Percentiles rank a stretch among this genome's conserved stretches.
phyloP scores from a whole-genome alignment of 139 green algal genomes.

The Closterium sp. region DNA sequence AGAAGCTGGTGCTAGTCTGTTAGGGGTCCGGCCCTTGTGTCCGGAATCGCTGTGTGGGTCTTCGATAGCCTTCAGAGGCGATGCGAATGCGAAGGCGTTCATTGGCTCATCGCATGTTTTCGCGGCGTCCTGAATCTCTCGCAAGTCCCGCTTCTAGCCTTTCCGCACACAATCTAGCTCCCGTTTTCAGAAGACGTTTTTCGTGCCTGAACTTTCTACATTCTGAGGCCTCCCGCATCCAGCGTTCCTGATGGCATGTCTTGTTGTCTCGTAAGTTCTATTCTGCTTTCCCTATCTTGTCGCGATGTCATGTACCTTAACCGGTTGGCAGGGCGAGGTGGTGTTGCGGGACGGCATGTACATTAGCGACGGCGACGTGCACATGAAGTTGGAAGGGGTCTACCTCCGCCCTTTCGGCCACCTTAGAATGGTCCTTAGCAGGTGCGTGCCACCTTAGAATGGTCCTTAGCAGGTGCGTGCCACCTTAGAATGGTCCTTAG shows the following conservation, averaged over 20 bases:
- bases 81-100: not conserved
- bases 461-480: conserved; percentile 36
- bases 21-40: not conserved
- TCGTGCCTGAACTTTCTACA: too few species aligned
- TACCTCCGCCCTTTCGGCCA: conserved; percentile 30
- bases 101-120: not conserved
- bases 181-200: too few species aligned
- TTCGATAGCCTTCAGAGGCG: not conserved
- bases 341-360: conserved; percentile 65
- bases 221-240: too few species aligned
- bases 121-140: not conserved
- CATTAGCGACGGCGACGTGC: conserved; percentile 57
- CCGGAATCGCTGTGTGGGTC: not conserved
- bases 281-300: too few species aligned
- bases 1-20: not conserved
- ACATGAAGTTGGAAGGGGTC: conserved; percentile 60
- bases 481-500: conserved; percentile 39
- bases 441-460: conserved; percentile 40
- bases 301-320: too few species aligned
- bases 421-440: conserved; percentile 40
- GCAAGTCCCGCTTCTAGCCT: not conserved
- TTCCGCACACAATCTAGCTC: not conserved
- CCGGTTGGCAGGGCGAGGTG: conserved; percentile 71
- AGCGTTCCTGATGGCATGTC: too few species aligned
- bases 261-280: too few species aligned